Evolutionary conservation across 169 alveolate species (phyloP).

Genomic region (Eimeria acervulina): DNA sequence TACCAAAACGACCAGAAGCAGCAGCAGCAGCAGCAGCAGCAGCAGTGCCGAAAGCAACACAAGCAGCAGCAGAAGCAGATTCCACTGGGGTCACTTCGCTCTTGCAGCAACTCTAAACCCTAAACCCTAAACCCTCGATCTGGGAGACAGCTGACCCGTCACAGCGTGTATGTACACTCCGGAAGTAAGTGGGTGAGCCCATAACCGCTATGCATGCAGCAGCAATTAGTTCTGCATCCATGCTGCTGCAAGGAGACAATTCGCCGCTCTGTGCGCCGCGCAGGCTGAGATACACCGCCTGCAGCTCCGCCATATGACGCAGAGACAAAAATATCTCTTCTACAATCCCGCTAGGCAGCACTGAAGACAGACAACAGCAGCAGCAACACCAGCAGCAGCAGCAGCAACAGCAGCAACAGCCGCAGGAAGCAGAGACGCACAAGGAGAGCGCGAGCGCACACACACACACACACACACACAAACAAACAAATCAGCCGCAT

Average conservation of each 20-base stretch:
- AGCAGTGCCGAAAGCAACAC: too few species aligned
- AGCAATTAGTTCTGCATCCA: constrained; percentile 91
- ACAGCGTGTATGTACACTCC: constrained; percentile 92
- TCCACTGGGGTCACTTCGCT: too few species aligned
- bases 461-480: too few species aligned
- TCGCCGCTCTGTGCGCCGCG: constrained; percentile 81
- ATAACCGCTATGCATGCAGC: constrained; percentile 90
- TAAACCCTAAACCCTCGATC: too few species aligned
- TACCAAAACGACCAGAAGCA: too few species aligned
- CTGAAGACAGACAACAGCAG: constrained; percentile 32
- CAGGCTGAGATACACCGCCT: constrained; percentile 66
- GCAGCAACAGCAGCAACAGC: background rate
- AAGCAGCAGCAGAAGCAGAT: too few species aligned
- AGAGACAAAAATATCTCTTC: constrained; percentile 59
- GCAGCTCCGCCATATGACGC: constrained; percentile 78
- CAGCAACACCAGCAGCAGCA: background rate
- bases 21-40: too few species aligned
- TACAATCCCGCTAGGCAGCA: constrained; percentile 70
- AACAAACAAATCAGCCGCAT: too few species aligned
- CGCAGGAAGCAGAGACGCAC: too few species aligned
- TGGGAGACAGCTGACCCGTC: constrained; percentile 85
- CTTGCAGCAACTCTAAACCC: too few species aligned
- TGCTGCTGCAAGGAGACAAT: constrained; percentile 85
- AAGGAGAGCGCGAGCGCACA: too few species aligned
- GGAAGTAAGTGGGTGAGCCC: constrained; percentile 89